Evolutionary conservation across 176 grass and related monocot species (phyloP), one percentile per base, ranked within the genome.

Genomic region (Elymus sibiricus): DNA sequence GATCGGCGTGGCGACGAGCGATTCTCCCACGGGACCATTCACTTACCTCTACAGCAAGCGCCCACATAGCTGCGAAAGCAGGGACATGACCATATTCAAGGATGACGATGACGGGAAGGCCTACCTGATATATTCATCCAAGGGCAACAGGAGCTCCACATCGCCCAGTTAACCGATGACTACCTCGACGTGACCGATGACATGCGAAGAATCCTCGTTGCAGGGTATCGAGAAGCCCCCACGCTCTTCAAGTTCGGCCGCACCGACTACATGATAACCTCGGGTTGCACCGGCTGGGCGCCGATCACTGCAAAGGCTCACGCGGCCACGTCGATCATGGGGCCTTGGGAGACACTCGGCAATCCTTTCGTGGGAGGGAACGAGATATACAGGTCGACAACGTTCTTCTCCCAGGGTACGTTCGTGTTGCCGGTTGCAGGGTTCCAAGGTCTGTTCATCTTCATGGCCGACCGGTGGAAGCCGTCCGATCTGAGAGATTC

Each of bases 31-130:
- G 7, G 91, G 96, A 11, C 91, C 90, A 21, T 95, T 98, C 80
- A 88, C 62, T 46, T 95, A 95, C 66, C 70, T 98, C n/a, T 91
- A 98, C 68, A 91, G 90, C 92, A 92, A 95, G 72, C 93, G 88
- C 11, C 96, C 93, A 19, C 91, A 98, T 79, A 86, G 78, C 26
- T 94, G 85, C 6, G 93, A 98, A 56, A 98, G 93, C 83, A 89
- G 93, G 61, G 95, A 98, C 83, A 98, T 98, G 96, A 92, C 86
- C 24, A 63, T 98, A n/a, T 98, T 98, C 82, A 98, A 94, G 85
- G 93, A 98, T 78, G 93, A n/a, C n/a, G n/a, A 94, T n/a, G 83
- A 98, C 27, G 90, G 88, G 46, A 94, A 94, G 79, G 93, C 96
- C 28, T 98, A 94, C 77, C 59, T 98, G 22, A 91, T 98, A 74